A percentile compares a stretch with the other conserved stretches of the same genome.
phyloP scores from a whole-genome alignment of 2,329 filamentous ascomycete genomes.

The Pyrenophora seminiperda region DNA sequence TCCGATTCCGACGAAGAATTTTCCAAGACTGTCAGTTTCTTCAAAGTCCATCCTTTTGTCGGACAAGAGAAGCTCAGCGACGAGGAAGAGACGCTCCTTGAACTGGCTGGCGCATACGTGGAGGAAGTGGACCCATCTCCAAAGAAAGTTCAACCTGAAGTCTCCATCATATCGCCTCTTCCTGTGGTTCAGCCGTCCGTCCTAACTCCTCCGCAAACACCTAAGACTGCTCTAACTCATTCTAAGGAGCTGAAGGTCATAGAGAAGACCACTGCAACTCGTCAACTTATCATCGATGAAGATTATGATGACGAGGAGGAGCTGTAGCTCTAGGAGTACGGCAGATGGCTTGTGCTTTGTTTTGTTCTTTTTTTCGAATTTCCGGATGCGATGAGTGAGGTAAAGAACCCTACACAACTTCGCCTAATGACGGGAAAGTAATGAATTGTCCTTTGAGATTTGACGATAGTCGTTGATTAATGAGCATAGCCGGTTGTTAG shows the following conservation, averaged over 20 bases:
- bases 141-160: neutral
- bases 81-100: conserved; percentile 4
- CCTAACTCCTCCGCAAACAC: neutral
- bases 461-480: too few relatives aligned
- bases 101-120: neutral
- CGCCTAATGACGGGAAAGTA: too few relatives aligned
- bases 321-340: neutral
- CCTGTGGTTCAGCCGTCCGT: neutral
- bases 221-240: neutral
- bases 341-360: too few relatives aligned
- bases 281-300: conserved; percentile 1
- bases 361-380: too few relatives aligned
- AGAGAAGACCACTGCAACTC: neutral
- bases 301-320: conserved; percentile 1
- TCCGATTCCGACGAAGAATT: neutral
- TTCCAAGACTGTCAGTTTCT: neutral
- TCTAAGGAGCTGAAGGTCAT: too few relatives aligned
- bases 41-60: neutral
- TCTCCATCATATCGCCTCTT: too few relatives aligned
- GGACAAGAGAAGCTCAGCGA: neutral
- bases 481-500: too few relatives aligned
- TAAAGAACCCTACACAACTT: too few relatives aligned
- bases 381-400: too few relatives aligned
- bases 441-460: too few relatives aligned
- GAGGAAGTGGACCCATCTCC: neutral